Percentiles rank a stretch among this genome's conserved stretches.
Evolutionary conservation across 2,329 filamentous ascomycete species (phyloP).

Genomic region (Alternaria tenuissima): DNA sequence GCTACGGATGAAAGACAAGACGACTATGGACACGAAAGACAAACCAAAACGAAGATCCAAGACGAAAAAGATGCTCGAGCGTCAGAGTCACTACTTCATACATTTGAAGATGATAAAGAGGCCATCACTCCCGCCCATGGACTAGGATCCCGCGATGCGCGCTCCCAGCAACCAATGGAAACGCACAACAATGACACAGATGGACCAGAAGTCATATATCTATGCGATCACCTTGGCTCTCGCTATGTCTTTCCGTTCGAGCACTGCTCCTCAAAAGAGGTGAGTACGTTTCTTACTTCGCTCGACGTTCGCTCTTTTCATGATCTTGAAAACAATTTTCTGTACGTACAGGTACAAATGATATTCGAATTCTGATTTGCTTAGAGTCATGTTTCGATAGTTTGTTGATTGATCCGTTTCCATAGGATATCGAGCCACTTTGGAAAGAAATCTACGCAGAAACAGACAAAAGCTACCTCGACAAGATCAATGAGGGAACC

Average conservation of each 20-base stretch:
- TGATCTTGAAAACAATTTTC: too few species aligned
- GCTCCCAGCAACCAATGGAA: neutral
- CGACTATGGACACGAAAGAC: too few species aligned
- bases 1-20: too few species aligned
- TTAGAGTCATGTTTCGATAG: too few species aligned
- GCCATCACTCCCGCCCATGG: too few species aligned
- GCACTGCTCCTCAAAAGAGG: neutral
- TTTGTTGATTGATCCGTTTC: neutral
- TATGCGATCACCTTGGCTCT: neutral
- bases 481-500: conserved; percentile 16
- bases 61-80: too few species aligned
- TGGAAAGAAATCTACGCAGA: conserved; percentile 23
- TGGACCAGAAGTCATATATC: neutral
- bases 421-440: conserved; percentile 19
- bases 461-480: neutral
- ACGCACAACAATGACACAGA: neutral
- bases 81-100: too few species aligned
- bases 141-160: too few species aligned
- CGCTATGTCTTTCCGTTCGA: neutral
- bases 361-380: too few species aligned
- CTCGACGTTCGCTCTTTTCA: neutral
- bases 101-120: too few species aligned
- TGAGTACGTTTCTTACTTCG: neutral
- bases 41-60: too few species aligned
- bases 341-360: too few species aligned